Evolutionary conservation across 163 green algal genomes (phyloP).

Genomic region (Coccomyxa subellipsoidea): DNA sequence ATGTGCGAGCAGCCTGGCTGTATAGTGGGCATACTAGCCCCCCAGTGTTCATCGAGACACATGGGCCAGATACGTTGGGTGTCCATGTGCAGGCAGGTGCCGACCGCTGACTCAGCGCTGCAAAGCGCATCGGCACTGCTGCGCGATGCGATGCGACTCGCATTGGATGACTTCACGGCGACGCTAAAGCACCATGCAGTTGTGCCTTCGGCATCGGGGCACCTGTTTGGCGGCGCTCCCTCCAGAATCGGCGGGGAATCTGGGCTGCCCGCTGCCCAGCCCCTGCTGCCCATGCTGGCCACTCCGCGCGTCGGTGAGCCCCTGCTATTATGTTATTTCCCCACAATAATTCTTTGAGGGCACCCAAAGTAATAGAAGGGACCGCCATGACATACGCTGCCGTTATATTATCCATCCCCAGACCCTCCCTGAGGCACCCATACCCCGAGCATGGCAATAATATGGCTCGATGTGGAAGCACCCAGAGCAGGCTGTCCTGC

Average conservation of each 20-base stretch:
- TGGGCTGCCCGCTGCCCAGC: neutral
- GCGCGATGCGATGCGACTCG: conserved; percentile 21
- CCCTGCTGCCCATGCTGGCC: neutral
- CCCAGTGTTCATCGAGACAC: no score
- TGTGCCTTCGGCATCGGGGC: neutral
- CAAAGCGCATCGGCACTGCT: conserved; percentile 27
- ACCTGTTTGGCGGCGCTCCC: neutral
- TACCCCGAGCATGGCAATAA: no score
- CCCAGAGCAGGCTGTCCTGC: no score
- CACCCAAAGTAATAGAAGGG: no score
- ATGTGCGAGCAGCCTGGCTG: no score
- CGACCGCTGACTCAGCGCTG: conserved; percentile 28
- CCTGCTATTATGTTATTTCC: neutral
- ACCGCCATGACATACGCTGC: no score
- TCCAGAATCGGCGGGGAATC: neutral
- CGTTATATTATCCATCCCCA: no score
- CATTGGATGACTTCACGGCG: conserved; percentile 20
- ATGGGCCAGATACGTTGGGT: no score
- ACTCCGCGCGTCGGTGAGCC: neutral
- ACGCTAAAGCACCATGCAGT: neutral
- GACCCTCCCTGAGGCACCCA: no score
- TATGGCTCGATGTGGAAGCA: no score
- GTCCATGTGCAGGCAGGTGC: conserved; percentile 19
- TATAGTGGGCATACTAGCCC: no score
- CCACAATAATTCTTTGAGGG: no score